Percentiles rank a stretch among this genome's conserved stretches.
Conservation (phyloP, 2,329 filamentous ascomycete species). For the Magnaporthiopsis poae region DNA sequence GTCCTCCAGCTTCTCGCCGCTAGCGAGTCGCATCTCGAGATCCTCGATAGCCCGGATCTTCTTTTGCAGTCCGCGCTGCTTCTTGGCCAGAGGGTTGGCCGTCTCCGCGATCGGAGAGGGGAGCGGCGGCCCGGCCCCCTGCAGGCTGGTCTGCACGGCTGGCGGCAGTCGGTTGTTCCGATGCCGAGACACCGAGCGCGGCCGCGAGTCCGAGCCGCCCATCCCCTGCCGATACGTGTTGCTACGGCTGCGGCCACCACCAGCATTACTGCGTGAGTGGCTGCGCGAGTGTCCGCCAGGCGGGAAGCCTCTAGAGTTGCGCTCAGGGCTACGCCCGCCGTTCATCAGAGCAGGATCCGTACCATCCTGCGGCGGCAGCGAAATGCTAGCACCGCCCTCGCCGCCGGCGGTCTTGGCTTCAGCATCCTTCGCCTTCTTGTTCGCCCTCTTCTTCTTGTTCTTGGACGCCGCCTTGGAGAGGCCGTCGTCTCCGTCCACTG, state of each 20-base stretch:
- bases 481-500: slow-evolving; percentile 58
- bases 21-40: slow-evolving; percentile 88
- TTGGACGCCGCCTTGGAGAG: slow-evolving; percentile 78
- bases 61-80: slow-evolving; percentile 84
- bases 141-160: background rate
- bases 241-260: slow-evolving; percentile 41
- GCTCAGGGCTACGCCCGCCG: slow-evolving; percentile 56
- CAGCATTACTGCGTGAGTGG: slow-evolving; percentile 42
- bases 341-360: slow-evolving; percentile 33
- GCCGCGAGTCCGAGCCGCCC: background rate
- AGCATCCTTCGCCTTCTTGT: slow-evolving; percentile 76
- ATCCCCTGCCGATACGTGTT: slow-evolving; percentile 31
- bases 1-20: slow-evolving; percentile 92
- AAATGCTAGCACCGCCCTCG: slow-evolving; percentile 37
- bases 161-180: slow-evolving; percentile 15
- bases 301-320: slow-evolving; percentile 38
- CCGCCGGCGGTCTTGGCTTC: slow-evolving; percentile 44
- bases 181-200: slow-evolving; percentile 20
- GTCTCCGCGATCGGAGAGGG: slow-evolving; percentile 11
- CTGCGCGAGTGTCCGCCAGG: slow-evolving; percentile 34
- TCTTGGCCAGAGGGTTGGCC: slow-evolving; percentile 72
- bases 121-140: background rate
- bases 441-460: slow-evolving; percentile 96
- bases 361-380: slow-evolving; percentile 31
- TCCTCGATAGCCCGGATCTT: slow-evolving; percentile 97